phyloP scores from a whole-genome alignment of 2,329 filamentous ascomycete species.

The Colletotrichum sp. region DNA sequence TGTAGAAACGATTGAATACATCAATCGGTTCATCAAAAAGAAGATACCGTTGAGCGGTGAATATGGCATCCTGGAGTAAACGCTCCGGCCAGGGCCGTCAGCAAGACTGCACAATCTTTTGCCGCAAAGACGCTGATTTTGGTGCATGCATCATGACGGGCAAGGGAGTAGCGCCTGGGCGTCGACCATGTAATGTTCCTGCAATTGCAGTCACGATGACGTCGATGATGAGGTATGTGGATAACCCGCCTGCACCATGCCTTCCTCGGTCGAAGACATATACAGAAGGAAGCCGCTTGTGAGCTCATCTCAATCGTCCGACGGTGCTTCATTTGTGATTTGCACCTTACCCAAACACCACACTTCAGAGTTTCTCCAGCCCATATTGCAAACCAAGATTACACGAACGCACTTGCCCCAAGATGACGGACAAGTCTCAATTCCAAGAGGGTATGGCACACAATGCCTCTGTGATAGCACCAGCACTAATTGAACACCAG shows the following conservation, averaged over 20 bases:
- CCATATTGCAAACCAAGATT: background rate
- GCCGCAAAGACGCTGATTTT: background rate
- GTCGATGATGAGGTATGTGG: slow-evolving; percentile 21
- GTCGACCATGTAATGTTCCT: slow-evolving; percentile 2
- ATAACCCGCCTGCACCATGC: background rate
- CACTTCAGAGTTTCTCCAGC: background rate
- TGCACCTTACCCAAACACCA: background rate
- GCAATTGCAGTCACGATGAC: slow-evolving; percentile 19
- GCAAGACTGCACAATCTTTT: background rate
- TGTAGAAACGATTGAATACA: background rate
- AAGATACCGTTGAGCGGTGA: background rate
- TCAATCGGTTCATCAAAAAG: background rate
- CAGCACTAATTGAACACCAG: slow-evolving; percentile 23
- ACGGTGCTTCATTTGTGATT: background rate
- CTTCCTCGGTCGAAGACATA: background rate
- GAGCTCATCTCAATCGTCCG: background rate
- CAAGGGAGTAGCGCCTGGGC: background rate
- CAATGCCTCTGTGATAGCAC: rapidly evolving
- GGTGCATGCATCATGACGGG: background rate
- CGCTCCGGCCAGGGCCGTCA: background rate
- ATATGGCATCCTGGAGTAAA: background rate
- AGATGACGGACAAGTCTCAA: slow-evolving; percentile 19
- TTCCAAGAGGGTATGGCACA: slow-evolving; percentile 22
- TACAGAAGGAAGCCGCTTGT: background rate
- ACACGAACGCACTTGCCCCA: background rate